phyloP scores from a whole-genome alignment of 2,329 filamentous ascomycete species.

The Calonectria naviculata region DNA sequence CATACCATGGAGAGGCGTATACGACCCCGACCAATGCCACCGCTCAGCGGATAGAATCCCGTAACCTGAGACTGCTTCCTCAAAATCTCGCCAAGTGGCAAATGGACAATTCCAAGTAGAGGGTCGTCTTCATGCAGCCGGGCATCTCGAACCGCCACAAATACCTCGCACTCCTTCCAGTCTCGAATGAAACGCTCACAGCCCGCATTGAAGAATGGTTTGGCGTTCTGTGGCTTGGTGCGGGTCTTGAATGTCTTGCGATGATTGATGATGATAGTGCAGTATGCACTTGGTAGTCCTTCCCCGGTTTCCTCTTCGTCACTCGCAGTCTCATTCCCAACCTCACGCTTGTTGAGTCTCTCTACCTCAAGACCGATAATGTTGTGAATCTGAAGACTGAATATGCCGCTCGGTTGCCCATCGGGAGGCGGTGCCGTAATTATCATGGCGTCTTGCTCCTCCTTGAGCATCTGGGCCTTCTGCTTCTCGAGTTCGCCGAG shows the following conservation, averaged over 20 bases:
- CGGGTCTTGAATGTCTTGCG: conserved; percentile 76
- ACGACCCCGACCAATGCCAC: conserved; percentile 79
- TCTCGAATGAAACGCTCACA: conserved; percentile 79
- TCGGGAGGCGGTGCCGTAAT: conserved; percentile 74
- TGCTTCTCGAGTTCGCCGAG: conserved; percentile 75
- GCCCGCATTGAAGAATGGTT: conserved; percentile 83
- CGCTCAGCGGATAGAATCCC: conserved; percentile 73
- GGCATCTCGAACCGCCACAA: conserved; percentile 74
- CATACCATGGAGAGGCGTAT: conserved; percentile 78
- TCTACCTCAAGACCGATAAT: conserved; percentile 76
- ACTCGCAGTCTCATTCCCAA: conserved; percentile 56
- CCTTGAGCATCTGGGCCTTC: conserved; percentile 73
- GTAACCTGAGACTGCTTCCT: conserved; percentile 72
- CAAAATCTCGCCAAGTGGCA: conserved; percentile 73
- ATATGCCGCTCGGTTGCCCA: conserved; percentile 72
- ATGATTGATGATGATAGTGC: conserved; percentile 79
- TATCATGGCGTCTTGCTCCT: conserved; percentile 71
- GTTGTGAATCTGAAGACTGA: conserved; percentile 79
- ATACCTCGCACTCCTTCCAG: conserved; percentile 74
- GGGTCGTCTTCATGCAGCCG: conserved; percentile 77
- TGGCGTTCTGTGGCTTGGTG: conserved; percentile 82
- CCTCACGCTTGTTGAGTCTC: conserved; percentile 65
- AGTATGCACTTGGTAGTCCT: conserved; percentile 76
- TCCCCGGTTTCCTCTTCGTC: conserved; percentile 72
- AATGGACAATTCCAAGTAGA: conserved; percentile 76